A percentile compares a stretch with the other conserved stretches of the same genome.
Conservation (phyloP, 2,329 filamentous ascomycete species). For the Nigrospora osmanthi region DNA sequence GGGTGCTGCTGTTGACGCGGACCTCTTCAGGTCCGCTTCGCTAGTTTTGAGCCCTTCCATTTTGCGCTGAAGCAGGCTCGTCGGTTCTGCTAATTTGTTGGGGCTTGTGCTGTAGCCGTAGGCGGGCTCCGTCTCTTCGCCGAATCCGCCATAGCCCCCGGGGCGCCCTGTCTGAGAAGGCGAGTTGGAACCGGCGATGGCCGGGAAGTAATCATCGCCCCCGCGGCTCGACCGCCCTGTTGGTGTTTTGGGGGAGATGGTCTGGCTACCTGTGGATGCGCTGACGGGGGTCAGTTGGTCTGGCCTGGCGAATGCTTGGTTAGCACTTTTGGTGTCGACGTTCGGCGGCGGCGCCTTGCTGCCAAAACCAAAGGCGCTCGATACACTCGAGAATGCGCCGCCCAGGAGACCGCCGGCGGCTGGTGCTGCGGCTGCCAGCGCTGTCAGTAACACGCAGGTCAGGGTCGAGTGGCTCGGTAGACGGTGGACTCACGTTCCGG, state of each 20-base stretch:
- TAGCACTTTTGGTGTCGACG: slow-evolving; percentile 45
- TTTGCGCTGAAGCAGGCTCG: background rate
- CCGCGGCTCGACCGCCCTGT: slow-evolving; percentile 33
- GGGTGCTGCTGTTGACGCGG: slow-evolving; percentile 17
- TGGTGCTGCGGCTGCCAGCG: background rate
- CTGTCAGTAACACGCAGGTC: too few species aligned
- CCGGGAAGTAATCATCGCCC: slow-evolving; percentile 37
- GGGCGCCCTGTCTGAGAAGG: slow-evolving; percentile 31
- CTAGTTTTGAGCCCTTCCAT: background rate
- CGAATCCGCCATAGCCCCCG: slow-evolving; percentile 42
- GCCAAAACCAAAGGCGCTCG: slow-evolving; percentile 26
- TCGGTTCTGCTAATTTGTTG: background rate
- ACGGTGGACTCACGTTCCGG: slow-evolving; percentile 31
- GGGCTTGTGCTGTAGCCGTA: slow-evolving; percentile 4
- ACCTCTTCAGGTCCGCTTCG: slow-evolving; percentile 10
- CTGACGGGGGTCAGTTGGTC: slow-evolving; percentile 58
- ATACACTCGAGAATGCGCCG: slow-evolving; percentile 28
- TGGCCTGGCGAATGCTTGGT: slow-evolving; percentile 44
- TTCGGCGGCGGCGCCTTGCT: slow-evolving; percentile 39
- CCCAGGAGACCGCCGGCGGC: slow-evolving; percentile 20
- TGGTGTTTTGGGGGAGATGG: slow-evolving; percentile 56
- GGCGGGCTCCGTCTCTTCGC: slow-evolving; percentile 18
- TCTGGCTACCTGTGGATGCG: slow-evolving; percentile 49
- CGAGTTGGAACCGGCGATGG: slow-evolving; percentile 34
- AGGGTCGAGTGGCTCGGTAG: background rate